Evolutionary conservation across 2,329 filamentous ascomycete genomes (phyloP), one percentile per base, ranked within the genome.

Genomic region (Dactylellina cionopaga): DNA sequence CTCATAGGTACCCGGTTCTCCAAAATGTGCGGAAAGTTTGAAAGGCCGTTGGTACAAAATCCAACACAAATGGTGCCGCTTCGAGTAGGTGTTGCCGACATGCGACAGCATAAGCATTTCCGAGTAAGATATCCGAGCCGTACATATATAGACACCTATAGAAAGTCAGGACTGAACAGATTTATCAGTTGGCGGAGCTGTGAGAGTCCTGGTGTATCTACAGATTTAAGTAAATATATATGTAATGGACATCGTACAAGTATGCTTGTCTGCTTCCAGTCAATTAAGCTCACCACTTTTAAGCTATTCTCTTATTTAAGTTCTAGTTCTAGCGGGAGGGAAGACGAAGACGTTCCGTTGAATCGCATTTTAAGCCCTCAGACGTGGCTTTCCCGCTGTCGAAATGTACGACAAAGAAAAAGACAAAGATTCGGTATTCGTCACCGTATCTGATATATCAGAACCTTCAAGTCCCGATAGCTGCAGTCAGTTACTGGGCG

Each of bases 391-490:
- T 47, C 11, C 43, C 10, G 27, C n/a, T n/a, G n/a, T n/a, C 19
- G 24, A 54, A 54, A 54, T 54, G 49, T 39, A 37, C 49, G 49
- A 54, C 15, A 39, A 54, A 24, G 11, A 47, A 24, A 5, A 11
- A 2, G 29, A 35, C 5, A 54, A 54, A 9, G 49, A 54, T n/a
- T 15, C 17, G 13, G 15, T 39, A n/a, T 37, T 39, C 31, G 49
- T 54, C 17, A 35, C 29, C 9, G 49, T 54, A 24, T 37, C 49
- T 17, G 49, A 54, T 13, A n/a, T 51, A 3, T 55, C 51, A 17
- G 51, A 55, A 29, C 51, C 51, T 7, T 41, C 51, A 6, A 55
- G 19, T 25, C 51, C 51, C 3, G 13, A 25, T 5, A 37, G 5
- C 10, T 11, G 29, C 49, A 11, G 29, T 19, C 51, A 10, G 29